These are phyloP conservation scores for Tetradesmus obliquus DNA, from an alignment of 139 green algal species.

Conservation along the genomic window DNA sequence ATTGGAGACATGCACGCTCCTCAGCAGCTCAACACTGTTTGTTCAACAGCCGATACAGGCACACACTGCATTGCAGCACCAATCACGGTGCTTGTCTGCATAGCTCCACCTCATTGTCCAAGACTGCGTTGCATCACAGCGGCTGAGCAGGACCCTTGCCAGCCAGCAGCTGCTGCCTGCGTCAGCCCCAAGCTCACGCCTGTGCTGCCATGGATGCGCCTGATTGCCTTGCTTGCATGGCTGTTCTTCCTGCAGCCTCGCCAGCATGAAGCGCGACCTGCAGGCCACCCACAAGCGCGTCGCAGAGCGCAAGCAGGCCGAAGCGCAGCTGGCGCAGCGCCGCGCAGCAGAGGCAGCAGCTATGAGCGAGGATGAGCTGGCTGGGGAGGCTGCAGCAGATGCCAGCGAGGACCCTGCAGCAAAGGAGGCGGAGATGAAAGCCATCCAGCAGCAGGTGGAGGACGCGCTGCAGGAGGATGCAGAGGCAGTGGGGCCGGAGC, in stretches of 20 bases:
- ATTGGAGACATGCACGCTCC: not conserved
- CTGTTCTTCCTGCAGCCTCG: not conserved
- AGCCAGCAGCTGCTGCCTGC: not conserved
- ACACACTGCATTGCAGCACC: too few species aligned
- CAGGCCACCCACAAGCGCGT: not conserved
- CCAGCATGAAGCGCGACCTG: not conserved
- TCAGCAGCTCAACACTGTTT: not conserved
- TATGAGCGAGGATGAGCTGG: not conserved
- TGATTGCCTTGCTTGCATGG: too few species aligned
- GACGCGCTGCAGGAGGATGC: not conserved
- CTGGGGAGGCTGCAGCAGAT: not conserved
- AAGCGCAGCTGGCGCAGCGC: not conserved
- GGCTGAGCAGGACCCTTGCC: not conserved
- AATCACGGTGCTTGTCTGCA: not conserved
- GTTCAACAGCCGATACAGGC: too few species aligned
- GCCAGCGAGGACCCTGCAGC: not conserved
- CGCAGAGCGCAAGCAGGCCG: not conserved
- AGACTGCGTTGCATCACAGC: too few species aligned
- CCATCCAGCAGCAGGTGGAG: conserved; percentile 1
- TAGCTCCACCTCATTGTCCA: not conserved
- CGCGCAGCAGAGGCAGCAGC: not conserved
- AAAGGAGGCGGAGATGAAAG: not conserved
- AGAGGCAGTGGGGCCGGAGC: conserved; percentile 6
- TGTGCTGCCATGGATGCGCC: not conserved
- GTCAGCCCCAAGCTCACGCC: not conserved